phyloP scores from a whole-genome alignment of 116 monocot species.

The Iris pallida region DNA sequence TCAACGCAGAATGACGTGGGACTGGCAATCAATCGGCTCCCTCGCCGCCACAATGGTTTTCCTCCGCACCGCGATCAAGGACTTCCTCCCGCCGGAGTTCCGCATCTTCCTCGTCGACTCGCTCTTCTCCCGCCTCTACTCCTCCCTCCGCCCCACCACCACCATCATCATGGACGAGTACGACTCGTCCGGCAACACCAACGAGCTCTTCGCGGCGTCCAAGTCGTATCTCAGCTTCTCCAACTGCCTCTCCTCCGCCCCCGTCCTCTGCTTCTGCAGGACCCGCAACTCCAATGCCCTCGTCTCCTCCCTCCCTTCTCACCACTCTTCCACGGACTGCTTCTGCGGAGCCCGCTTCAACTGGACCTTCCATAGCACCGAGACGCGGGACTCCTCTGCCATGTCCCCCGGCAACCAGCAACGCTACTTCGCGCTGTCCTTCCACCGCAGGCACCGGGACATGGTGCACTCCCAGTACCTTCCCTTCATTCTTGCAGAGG shows the following conservation, averaged over 20 bases:
- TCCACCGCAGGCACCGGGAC: slow-evolving; percentile 7
- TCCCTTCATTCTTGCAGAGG: not conserved
- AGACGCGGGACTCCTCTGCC: not conserved
- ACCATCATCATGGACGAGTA: slow-evolving; percentile 36
- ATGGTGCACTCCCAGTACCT: not conserved
- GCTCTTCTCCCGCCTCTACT: slow-evolving; percentile 24
- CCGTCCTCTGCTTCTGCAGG: slow-evolving; percentile 31
- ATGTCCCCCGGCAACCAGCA: slow-evolving; percentile 13
- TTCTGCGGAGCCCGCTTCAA: slow-evolving; percentile 25
- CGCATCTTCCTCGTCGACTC: slow-evolving; percentile 16
- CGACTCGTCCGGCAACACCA: not conserved
- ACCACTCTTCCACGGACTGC: slow-evolving; percentile 28
- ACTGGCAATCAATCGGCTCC: slow-evolving; percentile 28
- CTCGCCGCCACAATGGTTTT: slow-evolving; percentile 46
- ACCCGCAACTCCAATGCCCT: slow-evolving; percentile 19
- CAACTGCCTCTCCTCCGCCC: slow-evolving; percentile 28
- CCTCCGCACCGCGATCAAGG: slow-evolving; percentile 27
- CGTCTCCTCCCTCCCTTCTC: slow-evolving; percentile 26
- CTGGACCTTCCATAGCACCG: slow-evolving; percentile 27
- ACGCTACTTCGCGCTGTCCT: slow-evolving; percentile 23
- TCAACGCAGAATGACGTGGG: slow-evolving; percentile 11
- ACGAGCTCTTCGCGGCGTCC: slow-evolving; percentile 44
- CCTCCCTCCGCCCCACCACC: slow-evolving; percentile 24
- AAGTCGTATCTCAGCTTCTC: slow-evolving; percentile 40
- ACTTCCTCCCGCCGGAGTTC: slow-evolving; percentile 46